Conservation (phyloP, 73 alveolate genomes). For the Paramecium octaurelia region DNA sequence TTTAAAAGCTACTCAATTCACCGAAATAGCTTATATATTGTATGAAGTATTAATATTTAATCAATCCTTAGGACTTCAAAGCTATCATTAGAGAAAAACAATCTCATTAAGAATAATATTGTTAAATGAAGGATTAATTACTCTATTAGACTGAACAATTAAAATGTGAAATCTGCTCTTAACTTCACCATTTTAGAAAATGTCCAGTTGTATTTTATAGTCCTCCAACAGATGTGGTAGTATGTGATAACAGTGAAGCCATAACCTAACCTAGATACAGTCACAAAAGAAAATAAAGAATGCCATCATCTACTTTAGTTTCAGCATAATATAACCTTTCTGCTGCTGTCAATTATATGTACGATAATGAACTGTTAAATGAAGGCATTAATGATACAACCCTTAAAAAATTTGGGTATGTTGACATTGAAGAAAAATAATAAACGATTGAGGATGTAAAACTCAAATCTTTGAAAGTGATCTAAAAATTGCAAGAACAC, state of each 20-base stretch:
- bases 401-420: background rate
- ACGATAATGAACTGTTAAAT: background rate
- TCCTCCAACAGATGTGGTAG: background rate
- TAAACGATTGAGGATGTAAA: background rate
- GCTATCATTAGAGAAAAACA: background rate
- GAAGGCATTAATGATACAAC: background rate
- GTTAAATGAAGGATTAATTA: slow-evolving; percentile 14
- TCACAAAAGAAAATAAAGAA: background rate
- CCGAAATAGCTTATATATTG: background rate
- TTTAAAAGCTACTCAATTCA: background rate
- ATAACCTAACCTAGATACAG: background rate
- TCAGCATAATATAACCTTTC: background rate
- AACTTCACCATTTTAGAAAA: background rate
- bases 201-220: slow-evolving; percentile 4
- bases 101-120: slow-evolving; percentile 7
- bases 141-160: background rate
- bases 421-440: background rate
- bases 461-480: background rate
- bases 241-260: background rate
- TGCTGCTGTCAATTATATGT: background rate
- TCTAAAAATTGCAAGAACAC: background rate
- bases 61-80: background rate
- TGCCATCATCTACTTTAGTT: background rate
- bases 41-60: background rate
- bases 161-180: background rate